Percentiles rank a stretch among this genome's conserved stretches.
Conservation (phyloP, 2,329 filamentous ascomycete species). For the Cadophora luteo-olivacea region DNA sequence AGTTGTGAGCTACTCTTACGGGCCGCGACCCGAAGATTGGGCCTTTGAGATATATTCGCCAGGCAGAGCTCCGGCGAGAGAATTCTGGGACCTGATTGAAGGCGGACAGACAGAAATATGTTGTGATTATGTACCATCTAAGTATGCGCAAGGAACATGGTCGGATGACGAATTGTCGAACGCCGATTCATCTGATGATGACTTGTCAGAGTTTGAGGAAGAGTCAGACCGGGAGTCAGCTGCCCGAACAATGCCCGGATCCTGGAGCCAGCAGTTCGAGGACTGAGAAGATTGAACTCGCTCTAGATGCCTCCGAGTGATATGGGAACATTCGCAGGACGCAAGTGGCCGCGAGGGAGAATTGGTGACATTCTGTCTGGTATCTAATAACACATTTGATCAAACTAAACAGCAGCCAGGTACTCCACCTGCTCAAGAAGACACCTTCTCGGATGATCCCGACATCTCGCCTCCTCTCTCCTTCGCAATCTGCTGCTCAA, state of each 20-base stretch:
- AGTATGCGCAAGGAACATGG: background rate
- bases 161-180: background rate
- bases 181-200: background rate
- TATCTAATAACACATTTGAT: constrained; percentile 1
- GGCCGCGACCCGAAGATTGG: constrained; percentile 27
- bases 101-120: background rate
- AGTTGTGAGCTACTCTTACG: constrained; percentile 13
- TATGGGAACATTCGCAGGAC: background rate
- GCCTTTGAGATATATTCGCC: constrained; percentile 12
- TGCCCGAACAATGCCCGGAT: constrained; percentile 6
- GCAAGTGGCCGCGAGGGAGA: background rate
- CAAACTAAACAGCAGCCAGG: background rate
- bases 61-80: constrained; percentile 17
- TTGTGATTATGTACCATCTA: background rate
- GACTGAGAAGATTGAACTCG: background rate
- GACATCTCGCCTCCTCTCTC: constrained; percentile 16
- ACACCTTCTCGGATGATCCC: constrained; percentile 15
- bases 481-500: constrained; percentile 31
- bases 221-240: background rate
- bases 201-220: background rate
- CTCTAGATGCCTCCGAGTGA: background rate
- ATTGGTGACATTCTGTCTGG: background rate
- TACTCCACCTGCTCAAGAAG: background rate
- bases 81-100: constrained; percentile 26
- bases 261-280: constrained; percentile 14